phyloP scores from a whole-genome alignment of 371 early-diverging fungal genomes.

The Mucor lusitanicus region DNA sequence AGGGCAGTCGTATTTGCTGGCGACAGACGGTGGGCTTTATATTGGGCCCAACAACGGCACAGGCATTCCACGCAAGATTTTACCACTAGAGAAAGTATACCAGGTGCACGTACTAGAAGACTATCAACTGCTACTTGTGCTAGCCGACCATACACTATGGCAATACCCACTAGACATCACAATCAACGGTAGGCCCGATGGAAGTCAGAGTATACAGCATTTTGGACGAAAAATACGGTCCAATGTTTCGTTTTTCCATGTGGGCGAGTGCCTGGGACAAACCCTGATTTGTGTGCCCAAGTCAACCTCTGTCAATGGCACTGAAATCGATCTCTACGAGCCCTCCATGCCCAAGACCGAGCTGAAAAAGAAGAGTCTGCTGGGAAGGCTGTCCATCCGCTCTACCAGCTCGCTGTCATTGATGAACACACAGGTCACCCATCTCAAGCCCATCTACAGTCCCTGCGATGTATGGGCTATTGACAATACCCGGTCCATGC shows the following conservation, averaged over 20 bases:
- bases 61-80: slow-evolving; percentile 32
- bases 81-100: slow-evolving; percentile 28
- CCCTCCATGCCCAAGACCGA: slow-evolving; percentile 26
- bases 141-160: slow-evolving; percentile 42
- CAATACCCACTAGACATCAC: slow-evolving; percentile 40
- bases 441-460: slow-evolving; percentile 19
- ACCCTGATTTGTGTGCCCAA: slow-evolving; percentile 40
- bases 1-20: slow-evolving; percentile 37
- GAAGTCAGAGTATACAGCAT: slow-evolving; percentile 9
- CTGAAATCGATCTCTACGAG: slow-evolving; percentile 36
- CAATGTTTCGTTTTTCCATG: slow-evolving; percentile 43
- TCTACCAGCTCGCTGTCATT: slow-evolving; percentile 1
- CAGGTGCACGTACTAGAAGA: slow-evolving; percentile 51
- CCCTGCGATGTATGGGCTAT: slow-evolving; percentile 49
- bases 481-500: slow-evolving; percentile 32
- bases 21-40: slow-evolving; percentile 45
- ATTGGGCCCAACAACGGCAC: slow-evolving; percentile 26
- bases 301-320: slow-evolving; percentile 15
- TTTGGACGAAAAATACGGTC: slow-evolving; percentile 30
- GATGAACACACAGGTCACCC: slow-evolving; percentile 21
- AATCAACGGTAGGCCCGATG: slow-evolving; percentile 33
- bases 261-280: slow-evolving; percentile 30
- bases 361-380: slow-evolving; percentile 16
- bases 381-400: slow-evolving; percentile 6
- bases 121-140: slow-evolving; percentile 32